Base-by-base conservation (phyloP, 2,329 filamentous ascomycete species). In the Calonectria ilicicola region DNA sequence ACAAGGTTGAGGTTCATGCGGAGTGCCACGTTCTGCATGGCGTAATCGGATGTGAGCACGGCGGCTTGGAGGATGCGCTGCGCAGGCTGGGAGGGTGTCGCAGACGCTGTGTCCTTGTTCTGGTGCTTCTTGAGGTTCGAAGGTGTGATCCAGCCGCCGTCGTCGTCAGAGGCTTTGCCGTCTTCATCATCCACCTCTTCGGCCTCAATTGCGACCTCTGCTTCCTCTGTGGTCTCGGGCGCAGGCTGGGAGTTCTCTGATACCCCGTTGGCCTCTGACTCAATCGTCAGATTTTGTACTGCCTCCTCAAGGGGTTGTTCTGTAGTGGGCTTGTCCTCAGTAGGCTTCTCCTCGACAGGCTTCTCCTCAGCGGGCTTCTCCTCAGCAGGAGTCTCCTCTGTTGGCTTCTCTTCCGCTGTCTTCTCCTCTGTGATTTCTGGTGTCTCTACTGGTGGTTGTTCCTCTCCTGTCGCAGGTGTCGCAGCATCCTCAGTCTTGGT, bases 1-100 rank as follows among this genome's bases (percentile, higher is more conserved):
- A 98, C 89, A 14, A 98, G 91, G 82, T 97, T 95, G 66, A 99
- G 91, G 85, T 98, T 98, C 87, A 98, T 97, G 78, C 97, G 95
- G 5, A 99, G 89, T 2, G 97, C 91, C 9, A 98, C 95, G 82
- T 98, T 98, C 86, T 98, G 96, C 95, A 99, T 98, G 68, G 97
- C 96, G 85, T 94, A 98, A 87, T 99, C 97, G 69, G 94, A 95
- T 1, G 97, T 98, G 81, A 98, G 93, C 53, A 96, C 92, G n/a
- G 95, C 96, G 19, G 94, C 95, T 84, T 97, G 93, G 78, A 98
- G 93, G 15, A 91, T 91, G 74, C 90, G 90, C 42, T 90, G 88
- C 67, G 91, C 87, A 2, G 88, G 82, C 72, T 87, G 83, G 62
- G 88, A 84, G 47, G 88, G 84, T 23, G 86, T 83, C 1, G 87